These are phyloP conservation scores for Ceratobasidium sp. DNA, from an alignment of 1,284 basidiomycete genomes.

Conservation along the genomic window DNA sequence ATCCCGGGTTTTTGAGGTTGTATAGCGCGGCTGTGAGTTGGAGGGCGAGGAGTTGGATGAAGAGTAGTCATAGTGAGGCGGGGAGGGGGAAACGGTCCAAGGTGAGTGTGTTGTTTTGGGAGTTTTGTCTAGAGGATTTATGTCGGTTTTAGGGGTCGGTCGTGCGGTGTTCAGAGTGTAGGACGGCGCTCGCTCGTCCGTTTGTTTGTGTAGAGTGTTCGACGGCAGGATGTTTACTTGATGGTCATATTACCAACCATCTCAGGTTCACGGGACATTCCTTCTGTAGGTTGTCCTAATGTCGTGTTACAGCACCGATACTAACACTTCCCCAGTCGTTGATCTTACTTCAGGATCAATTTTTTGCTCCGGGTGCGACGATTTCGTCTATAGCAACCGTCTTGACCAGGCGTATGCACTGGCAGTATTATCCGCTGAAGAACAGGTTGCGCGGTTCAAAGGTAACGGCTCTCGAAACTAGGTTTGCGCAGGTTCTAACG, in stretches of 20 bases:
- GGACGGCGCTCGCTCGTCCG: constrained; percentile 71
- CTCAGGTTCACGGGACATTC: constrained; percentile 68
- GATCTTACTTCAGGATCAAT: constrained; percentile 70
- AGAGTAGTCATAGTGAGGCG: neutral
- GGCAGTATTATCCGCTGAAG: constrained; percentile 63
- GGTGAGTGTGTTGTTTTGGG: neutral
- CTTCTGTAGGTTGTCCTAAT: constrained; percentile 70
- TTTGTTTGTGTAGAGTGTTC: constrained; percentile 84
- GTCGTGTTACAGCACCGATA: neutral
- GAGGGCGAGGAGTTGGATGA: constrained; percentile 26
- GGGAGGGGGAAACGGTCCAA: constrained; percentile 21
- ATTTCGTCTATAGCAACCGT: constrained; percentile 66
- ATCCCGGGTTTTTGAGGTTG: constrained; percentile 27
- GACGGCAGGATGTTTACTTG: constrained; percentile 78
- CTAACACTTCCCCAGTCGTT: constrained; percentile 59
- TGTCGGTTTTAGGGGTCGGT: neutral
- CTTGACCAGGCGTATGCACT: constrained; percentile 61
- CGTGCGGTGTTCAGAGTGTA: constrained; percentile 68
- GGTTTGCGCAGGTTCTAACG: neutral
- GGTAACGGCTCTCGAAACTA: neutral
- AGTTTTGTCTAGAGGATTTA: neutral
- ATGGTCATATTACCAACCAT: constrained; percentile 69
- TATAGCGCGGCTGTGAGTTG: constrained; percentile 19
- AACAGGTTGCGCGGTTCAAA: constrained; percentile 63
- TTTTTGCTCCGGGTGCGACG: constrained; percentile 70